These are phyloP conservation scores for Aspergillus sp. DNA, from an alignment of 2,329 filamentous ascomycete species.

Conservation along the genomic window DNA sequence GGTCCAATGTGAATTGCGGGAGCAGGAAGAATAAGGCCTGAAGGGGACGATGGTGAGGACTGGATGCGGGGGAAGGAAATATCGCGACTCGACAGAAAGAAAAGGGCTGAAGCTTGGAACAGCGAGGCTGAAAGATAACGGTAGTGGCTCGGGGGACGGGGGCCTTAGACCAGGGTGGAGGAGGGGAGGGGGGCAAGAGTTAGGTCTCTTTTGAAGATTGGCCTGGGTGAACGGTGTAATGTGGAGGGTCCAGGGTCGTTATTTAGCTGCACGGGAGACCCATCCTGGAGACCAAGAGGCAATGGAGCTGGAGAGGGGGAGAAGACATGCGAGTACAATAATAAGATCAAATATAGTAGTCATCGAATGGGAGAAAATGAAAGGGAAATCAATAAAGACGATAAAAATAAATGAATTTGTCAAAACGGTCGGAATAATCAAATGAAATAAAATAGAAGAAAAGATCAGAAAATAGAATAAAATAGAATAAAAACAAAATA, in stretches of 20 bases:
- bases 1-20: slow-evolving; percentile 14
- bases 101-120: slow-evolving; percentile 23
- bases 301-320: slow-evolving; percentile 6
- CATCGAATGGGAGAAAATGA: not conserved
- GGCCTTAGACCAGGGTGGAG: slow-evolving; percentile 23
- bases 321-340: slow-evolving; percentile 1
- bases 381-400: not conserved
- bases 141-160: slow-evolving; percentile 27
- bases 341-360: not conserved
- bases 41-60: slow-evolving; percentile 10
- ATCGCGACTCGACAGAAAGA: slow-evolving; percentile 20
- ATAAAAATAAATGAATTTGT: not conserved
- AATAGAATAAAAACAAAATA: slow-evolving; percentile 13
- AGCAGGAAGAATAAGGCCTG: slow-evolving; percentile 11
- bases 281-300: slow-evolving; percentile 22
- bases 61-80: slow-evolving; percentile 17
- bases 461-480: slow-evolving; percentile 9
- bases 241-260: slow-evolving; percentile 41
- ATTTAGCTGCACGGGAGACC: slow-evolving; percentile 37
- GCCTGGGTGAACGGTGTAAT: slow-evolving; percentile 22
- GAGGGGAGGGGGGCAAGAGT: slow-evolving; percentile 4
- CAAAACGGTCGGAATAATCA: slow-evolving; percentile 6
- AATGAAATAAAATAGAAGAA: slow-evolving; percentile 12
- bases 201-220: slow-evolving; percentile 13
- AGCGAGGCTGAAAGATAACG: slow-evolving; percentile 19